Percentiles rank a stretch among this genome's conserved stretches.
phyloP scores from a whole-genome alignment of 176 grass and related monocot species.

The Cenchrus fungigraminus region DNA sequence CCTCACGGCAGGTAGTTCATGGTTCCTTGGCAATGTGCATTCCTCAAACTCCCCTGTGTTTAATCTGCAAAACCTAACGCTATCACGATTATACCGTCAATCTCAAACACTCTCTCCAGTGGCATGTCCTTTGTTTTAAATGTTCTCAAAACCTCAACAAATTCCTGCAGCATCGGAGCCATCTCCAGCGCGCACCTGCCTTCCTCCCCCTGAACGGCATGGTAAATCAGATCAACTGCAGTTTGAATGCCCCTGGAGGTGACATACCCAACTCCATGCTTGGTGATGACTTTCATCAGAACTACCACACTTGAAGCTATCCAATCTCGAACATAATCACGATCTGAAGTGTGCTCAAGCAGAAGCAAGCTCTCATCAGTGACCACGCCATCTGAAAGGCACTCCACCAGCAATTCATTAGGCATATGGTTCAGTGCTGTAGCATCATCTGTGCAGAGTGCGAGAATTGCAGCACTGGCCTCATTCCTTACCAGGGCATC shows the following conservation, averaged over 20 bases:
- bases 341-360: not conserved
- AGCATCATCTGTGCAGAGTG: slow-evolving; percentile 4
- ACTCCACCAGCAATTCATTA: not conserved
- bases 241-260: slow-evolving; percentile 2
- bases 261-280: not conserved
- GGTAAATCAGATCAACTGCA: not conserved
- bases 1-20: not conserved
- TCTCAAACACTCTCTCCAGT: not conserved
- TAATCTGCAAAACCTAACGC: not conserved
- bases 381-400: not conserved
- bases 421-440: not conserved
- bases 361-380: slow-evolving; percentile 16
- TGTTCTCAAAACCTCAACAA: not conserved
- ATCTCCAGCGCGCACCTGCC: not conserved
- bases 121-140: not conserved
- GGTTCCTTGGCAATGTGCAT: not conserved
- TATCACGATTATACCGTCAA: not conserved
- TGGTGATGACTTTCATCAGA: not conserved
- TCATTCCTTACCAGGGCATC: slow-evolving; percentile 9
- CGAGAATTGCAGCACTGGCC: not conserved
- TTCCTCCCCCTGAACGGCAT: not conserved
- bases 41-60: not conserved
- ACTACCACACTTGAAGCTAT: not conserved
- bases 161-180: not conserved
- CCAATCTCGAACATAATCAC: not conserved